phyloP scores from a whole-genome alignment of 164 flowering plant genomes.

The Vitis labrusca region DNA sequence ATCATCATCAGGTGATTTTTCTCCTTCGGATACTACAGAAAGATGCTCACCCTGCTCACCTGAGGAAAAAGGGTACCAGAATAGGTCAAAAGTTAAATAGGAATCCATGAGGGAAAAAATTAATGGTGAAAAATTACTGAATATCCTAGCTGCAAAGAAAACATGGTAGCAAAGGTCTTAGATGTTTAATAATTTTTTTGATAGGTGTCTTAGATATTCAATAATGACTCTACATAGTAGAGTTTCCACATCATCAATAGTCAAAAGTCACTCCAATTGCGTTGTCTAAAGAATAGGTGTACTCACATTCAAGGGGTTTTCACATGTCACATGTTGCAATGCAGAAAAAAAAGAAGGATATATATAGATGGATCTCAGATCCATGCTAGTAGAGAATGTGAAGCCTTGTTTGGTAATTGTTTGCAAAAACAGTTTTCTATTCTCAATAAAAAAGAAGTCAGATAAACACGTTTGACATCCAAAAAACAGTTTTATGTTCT shows the following conservation, averaged over 20 bases:
- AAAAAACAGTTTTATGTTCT: too few relatives aligned
- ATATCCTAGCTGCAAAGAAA: not conserved
- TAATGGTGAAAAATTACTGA: not conserved
- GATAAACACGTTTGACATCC: too few relatives aligned
- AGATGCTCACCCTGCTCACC: constrained; percentile 30
- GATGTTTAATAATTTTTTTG: not conserved
- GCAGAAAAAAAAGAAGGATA: too few relatives aligned
- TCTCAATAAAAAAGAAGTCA: too few relatives aligned
- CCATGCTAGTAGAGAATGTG: too few relatives aligned
- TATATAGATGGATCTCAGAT: too few relatives aligned
- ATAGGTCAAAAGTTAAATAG: not conserved
- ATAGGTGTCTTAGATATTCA: not conserved
- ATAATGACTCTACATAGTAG: not conserved
- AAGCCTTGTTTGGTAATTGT: too few relatives aligned
- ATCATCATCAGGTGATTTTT: constrained; percentile 31
- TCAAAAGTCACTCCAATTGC: not conserved
- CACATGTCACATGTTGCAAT: not conserved
- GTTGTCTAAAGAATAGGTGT: too few relatives aligned
- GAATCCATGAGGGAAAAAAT: not conserved
- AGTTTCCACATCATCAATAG: not conserved
- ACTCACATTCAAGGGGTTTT: not conserved
- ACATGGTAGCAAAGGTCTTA: not conserved
- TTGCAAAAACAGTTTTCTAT: too few relatives aligned
- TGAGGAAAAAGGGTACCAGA: constrained; percentile 5
- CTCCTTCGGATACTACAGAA: constrained; percentile 24